Conservation (phyloP, 306 rosid genomes). For the Sophora flavescens region DNA sequence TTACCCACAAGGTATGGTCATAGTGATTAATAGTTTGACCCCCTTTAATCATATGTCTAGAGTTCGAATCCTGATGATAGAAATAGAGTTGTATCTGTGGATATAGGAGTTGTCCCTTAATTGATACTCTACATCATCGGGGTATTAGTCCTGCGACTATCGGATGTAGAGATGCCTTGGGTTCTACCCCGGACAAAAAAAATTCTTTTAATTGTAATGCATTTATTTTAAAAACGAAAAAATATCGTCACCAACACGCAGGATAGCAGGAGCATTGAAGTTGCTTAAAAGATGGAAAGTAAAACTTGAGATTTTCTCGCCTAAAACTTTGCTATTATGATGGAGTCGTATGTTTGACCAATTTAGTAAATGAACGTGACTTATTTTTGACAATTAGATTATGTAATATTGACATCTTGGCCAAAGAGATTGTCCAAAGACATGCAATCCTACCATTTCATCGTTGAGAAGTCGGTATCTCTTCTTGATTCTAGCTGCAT, state of each 20-base stretch:
- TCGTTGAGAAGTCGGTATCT: neutral
- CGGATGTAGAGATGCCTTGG: too few relatives aligned
- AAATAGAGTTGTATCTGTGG: too few relatives aligned
- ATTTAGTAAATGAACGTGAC: slow-evolving; percentile 38
- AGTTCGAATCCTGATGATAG: too few relatives aligned
- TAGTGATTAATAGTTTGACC: too few relatives aligned
- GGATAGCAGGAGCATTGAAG: neutral
- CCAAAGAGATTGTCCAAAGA: neutral
- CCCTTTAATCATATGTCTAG: too few relatives aligned
- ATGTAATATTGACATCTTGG: neutral
- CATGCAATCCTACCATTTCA: slow-evolving; percentile 19
- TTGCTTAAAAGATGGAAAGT: slow-evolving; percentile 38
- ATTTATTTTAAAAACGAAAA: neutral
- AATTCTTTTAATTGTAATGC: neutral
- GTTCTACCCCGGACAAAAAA: too few relatives aligned
- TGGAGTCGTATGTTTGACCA: slow-evolving; percentile 43
- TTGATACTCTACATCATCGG: too few relatives aligned
- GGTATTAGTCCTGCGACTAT: too few relatives aligned
- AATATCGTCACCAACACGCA: slow-evolving; percentile 24
- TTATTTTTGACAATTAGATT: slow-evolving; percentile 14
- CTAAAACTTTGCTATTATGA: slow-evolving; percentile 37
- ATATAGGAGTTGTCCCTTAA: too few relatives aligned
- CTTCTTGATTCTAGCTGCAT: slow-evolving; percentile 1
- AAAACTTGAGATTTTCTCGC: slow-evolving; percentile 32
- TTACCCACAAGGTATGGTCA: too few relatives aligned